Evolutionary conservation across 1,284 basidiomycete genomes (phyloP), one percentile per base, ranked within the genome.

Genomic region (Anthracocystis setariae): DNA sequence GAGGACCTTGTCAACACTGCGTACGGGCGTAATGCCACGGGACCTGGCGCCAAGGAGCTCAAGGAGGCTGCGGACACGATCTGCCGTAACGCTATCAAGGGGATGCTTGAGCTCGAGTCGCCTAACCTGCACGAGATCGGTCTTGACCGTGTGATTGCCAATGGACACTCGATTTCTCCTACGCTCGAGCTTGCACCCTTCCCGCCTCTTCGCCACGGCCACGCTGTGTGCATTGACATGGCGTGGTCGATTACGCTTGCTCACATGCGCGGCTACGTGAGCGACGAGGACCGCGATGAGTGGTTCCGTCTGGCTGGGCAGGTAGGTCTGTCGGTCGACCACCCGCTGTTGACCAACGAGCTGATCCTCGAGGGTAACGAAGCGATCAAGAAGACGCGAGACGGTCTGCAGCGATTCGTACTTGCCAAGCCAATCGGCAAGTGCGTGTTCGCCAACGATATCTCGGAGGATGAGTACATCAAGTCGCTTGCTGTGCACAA

Each of bases 101-200:
- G 83, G 56, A 85, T 85, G 85, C 79, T 85, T 45, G 82, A 84
- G 78, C 83, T 85, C 58, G 85, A 85, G 78, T 81, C 84, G 29
- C 83, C 83, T 55, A 85, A 85, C 81, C 72, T 85, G 59, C 85
- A 85, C 82, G 84, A 85, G 74, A 84, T 85, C 48, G 82, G 83
- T 43, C 79, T 85, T n/a, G 85, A 85, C 81, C 82, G 85, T 57
- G 84, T 85, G 44, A 85, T 85, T 58, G 85, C 85, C 46, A 84
- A 83, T 73, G 85, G 85, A 21, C 85, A 85, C 74, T 84, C 84
- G 51, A 85, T 85, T 80, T 84, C 83, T 17, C 85, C 85, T 21
- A 85, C 84, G 0, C 80, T 85, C 42, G 84, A 85, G 66, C 75
- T 77, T n/a, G 73, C 75, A 25, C 73, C 73, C 49, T 77, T 77